Evolutionary conservation across 306 rosid genomes (phyloP).

Genomic region (Casuarina glauca): DNA sequence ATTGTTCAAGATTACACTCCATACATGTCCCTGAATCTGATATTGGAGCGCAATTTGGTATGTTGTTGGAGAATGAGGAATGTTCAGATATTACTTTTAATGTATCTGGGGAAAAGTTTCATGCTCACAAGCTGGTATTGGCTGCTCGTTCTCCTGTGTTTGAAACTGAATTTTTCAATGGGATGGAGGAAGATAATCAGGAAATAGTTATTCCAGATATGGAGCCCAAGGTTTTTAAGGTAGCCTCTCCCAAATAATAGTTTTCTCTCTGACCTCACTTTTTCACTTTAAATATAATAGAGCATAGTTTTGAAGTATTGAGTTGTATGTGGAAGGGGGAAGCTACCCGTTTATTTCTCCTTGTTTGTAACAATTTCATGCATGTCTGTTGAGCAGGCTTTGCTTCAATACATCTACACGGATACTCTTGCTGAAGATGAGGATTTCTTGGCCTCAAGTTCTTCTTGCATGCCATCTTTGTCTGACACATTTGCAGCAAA

Average conservation of each 20-base stretch:
- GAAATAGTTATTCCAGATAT: slow-evolving; percentile 64
- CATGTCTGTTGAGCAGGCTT: slow-evolving; percentile 62
- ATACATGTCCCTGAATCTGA: slow-evolving; percentile 92
- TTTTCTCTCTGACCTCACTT: neutral
- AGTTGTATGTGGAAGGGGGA: neutral
- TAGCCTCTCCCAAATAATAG: slow-evolving; percentile 26
- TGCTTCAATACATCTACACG: slow-evolving; percentile 85
- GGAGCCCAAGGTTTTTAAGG: slow-evolving; percentile 97
- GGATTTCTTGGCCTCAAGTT: slow-evolving; percentile 60
- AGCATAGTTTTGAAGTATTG: slow-evolving; percentile 6
- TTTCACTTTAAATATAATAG: slow-evolving; percentile 16
- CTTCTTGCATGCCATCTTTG: slow-evolving; percentile 59
- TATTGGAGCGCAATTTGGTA: slow-evolving; percentile 71
- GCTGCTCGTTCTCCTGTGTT: slow-evolving; percentile 88
- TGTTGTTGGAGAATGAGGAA: slow-evolving; percentile 80
- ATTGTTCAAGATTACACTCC: slow-evolving; percentile 72
- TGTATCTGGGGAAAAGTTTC: slow-evolving; percentile 83
- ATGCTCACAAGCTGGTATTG: slow-evolving; percentile 84
- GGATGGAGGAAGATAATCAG: slow-evolving; percentile 53
- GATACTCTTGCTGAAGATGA: slow-evolving; percentile 85
- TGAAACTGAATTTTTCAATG: slow-evolving; percentile 58
- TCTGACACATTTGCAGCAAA: slow-evolving; percentile 82
- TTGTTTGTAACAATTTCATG: slow-evolving; percentile 29
- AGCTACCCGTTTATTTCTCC: slow-evolving; percentile 20
- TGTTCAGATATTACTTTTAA: slow-evolving; percentile 81